These are phyloP conservation scores for Ogataea corticis DNA, from an alignment of 805 yeast species.

Conservation along the genomic window DNA sequence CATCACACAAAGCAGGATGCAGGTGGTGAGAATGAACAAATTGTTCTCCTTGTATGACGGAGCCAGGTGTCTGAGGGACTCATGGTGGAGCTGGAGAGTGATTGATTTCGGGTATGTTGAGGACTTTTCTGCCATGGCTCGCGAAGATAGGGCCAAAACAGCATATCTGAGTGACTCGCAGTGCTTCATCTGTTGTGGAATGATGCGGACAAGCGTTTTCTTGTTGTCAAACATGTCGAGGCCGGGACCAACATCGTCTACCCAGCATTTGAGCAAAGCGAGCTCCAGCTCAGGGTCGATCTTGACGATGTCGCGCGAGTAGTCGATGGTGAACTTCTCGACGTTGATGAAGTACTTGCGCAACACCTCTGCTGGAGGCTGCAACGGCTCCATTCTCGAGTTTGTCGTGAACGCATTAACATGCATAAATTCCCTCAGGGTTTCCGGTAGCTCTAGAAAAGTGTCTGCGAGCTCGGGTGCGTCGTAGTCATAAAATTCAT, in stretches of 20 bases:
- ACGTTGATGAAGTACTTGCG: conserved; percentile 24
- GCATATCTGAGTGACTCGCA: conserved; percentile 22
- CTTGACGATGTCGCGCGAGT: conserved; percentile 11
- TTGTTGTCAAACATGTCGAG: conserved; percentile 38
- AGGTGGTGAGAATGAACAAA: conserved; percentile 34
- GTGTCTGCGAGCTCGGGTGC: conserved; percentile 10
- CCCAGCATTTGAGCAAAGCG: conserved; percentile 32
- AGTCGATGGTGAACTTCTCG: conserved; percentile 17
- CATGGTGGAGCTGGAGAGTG: conserved; percentile 36
- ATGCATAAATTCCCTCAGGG: conserved; percentile 41
- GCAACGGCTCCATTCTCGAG: conserved; percentile 11
- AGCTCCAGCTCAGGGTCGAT: conserved; percentile 29
- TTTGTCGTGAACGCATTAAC: conserved; percentile 33
- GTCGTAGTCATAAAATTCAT: conserved; percentile 13
- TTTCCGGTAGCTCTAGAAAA: conserved; percentile 32
- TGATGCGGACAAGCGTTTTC: conserved; percentile 18
- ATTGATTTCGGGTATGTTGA: conserved; percentile 19
- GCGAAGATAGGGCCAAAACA: conserved; percentile 25
- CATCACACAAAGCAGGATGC: conserved; percentile 43
- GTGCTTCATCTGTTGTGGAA: conserved; percentile 19
- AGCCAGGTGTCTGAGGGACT: conserved; percentile 32
- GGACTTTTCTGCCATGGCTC: conserved; percentile 19
- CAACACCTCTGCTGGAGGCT: conserved; percentile 23
- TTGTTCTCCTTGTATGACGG: conserved; percentile 19
- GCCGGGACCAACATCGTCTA: conserved; percentile 42